Percentiles rank a stretch among this genome's conserved stretches.
These are phyloP conservation scores for Panaeolus cyanescens DNA, from an alignment of 768 basidiomycete species.

Conservation along the genomic window DNA sequence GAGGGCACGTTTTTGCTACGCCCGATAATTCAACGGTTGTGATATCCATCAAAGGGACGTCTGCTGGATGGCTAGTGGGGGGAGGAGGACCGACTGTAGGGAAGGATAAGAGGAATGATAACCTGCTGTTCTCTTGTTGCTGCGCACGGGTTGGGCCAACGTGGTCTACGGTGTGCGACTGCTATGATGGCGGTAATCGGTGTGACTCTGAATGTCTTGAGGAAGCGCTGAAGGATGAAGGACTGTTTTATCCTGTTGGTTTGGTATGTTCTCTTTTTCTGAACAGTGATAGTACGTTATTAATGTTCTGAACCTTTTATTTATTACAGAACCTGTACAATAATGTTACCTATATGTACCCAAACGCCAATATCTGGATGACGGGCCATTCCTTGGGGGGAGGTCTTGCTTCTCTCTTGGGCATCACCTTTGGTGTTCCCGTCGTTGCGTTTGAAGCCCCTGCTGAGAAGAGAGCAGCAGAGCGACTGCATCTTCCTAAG, in stretches of 20 bases:
- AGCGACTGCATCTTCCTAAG: constrained; percentile 82
- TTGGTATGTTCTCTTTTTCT: constrained; percentile 55
- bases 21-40: constrained; percentile 84
- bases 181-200: constrained; percentile 71
- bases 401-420: constrained; percentile 79
- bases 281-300: too few species aligned
- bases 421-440: constrained; percentile 89
- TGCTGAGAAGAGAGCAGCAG: constrained; percentile 68
- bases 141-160: constrained; percentile 94
- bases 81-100: constrained; percentile 80
- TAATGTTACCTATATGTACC: constrained; percentile 90
- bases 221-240: constrained; percentile 76
- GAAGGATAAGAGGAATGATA: constrained; percentile 95
- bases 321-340: constrained; percentile 80
- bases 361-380: constrained; percentile 87
- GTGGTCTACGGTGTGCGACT: constrained; percentile 92
- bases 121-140: constrained; percentile 94
- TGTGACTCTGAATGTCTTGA: constrained; percentile 87
- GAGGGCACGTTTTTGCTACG: constrained; percentile 90
- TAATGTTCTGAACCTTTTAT: background rate
- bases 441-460: constrained; percentile 91
- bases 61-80: constrained; percentile 64
- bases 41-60: constrained; percentile 93
- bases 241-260: constrained; percentile 86
- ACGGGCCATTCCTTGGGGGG: constrained; percentile 86